Conservation (phyloP, 108 stramenopile species). For the Skeletonema grethae region DNA sequence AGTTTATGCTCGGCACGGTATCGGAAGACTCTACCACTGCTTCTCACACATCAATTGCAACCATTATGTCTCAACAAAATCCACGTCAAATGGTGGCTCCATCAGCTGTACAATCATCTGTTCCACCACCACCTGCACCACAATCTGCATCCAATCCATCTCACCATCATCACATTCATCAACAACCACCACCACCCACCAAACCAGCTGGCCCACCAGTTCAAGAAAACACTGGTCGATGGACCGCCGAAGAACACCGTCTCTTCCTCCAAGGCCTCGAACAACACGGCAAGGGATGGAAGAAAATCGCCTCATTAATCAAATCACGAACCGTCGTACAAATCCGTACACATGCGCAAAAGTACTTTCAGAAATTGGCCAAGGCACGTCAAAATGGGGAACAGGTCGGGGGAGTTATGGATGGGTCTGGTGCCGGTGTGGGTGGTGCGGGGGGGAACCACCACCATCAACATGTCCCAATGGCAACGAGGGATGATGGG, state of each 20-base stretch:
- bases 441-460: background rate
- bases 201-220: background rate
- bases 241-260: conserved; percentile 96
- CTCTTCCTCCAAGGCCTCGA: conserved; percentile 94
- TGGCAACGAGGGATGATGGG: background rate
- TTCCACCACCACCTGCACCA: background rate
- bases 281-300: conserved; percentile 95
- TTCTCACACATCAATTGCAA: background rate
- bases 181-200: background rate
- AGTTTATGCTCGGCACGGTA: background rate
- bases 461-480: background rate
- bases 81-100: background rate
- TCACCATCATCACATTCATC: background rate
- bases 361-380: conserved; percentile 98
- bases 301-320: conserved; percentile 90
- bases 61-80: background rate
- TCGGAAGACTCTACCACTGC: background rate
- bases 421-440: conserved; percentile 50
- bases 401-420: conserved; percentile 67
- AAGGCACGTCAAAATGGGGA: conserved; percentile 91
- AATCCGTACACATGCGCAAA: conserved; percentile 98
- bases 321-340: conserved; percentile 96
- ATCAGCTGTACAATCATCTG: background rate
- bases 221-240: conserved; percentile 92
- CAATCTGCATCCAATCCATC: background rate